Evolutionary conservation across 768 basidiomycete genomes (phyloP), one percentile per base, ranked within the genome.

Genomic region (Nidularia pulvinata): DNA sequence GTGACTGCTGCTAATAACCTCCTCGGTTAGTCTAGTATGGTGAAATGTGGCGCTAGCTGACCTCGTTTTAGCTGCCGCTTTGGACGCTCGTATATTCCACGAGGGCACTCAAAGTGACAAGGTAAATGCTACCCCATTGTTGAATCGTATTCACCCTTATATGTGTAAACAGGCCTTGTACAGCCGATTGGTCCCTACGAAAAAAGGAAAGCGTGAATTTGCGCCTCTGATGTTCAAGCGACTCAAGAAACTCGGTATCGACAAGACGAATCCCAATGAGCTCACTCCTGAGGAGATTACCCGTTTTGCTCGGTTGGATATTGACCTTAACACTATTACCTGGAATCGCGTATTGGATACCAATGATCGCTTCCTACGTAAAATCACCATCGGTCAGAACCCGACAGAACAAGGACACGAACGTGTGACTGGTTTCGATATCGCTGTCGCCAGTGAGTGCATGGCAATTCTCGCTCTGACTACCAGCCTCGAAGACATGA

Each of bases 281-380:
- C 81, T 99, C 50, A 96, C 93, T 7, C 88, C 91, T 6, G 95
- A 97, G 60, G 97, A 99, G 70, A 86, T 92, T 63, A 88, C 79
- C 54, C 83, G 82, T 53, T 99, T 98, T 63, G 93, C 92, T 30
- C 86, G 97, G 47, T 82, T 99, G 13, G 95, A 98, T 61, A 82
- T 99, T 50, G 94, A 98, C 68, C 77, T 86, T 2, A 80, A 84
- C 37, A 96, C 94, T 22, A 93, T 99, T 59, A 98, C 95, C 50
- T 98, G 96, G 95, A 93, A 97, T 70, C 94, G 96, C 46, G 96
- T 99, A 19, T 67, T 98, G 51, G 96, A 99, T 68, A 92, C 90
- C 58, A 98, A 99, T 70, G 96, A 99, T 69, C 87, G 96, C 51
- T 98, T 95, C 82, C 77, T 99, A 59, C 91, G 96, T 54, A 93